Conservation (phyloP, 305 asterid species). For the Fraxinus xanthoxyloides region DNA sequence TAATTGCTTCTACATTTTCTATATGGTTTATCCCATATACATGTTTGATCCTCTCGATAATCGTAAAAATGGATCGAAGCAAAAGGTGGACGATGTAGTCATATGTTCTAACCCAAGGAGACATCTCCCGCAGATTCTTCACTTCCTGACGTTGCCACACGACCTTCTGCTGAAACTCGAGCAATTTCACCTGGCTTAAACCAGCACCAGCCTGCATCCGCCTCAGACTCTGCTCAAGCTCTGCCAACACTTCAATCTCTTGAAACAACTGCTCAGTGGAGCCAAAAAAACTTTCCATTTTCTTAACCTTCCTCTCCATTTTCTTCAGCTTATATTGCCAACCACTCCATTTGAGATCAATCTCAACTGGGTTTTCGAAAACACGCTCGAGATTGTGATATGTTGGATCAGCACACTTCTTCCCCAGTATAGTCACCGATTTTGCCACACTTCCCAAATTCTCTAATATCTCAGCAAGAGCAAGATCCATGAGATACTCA, state of each 20-base stretch:
- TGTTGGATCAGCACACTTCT: conserved; percentile 61
- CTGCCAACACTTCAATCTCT: conserved; percentile 81
- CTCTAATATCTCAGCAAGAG: conserved; percentile 63
- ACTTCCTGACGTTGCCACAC: conserved; percentile 81
- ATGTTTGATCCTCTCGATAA: conserved; percentile 54
- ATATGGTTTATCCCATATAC: conserved; percentile 24
- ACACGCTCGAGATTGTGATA: conserved; percentile 56
- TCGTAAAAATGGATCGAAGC: conserved; percentile 57
- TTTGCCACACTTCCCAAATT: conserved; percentile 51
- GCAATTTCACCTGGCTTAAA: conserved; percentile 49
- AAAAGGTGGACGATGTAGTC: conserved; percentile 65
- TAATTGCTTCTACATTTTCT: conserved; percentile 31
- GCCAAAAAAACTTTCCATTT: conserved; percentile 78
- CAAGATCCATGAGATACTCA: conserved; percentile 66
- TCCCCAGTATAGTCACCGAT: conserved; percentile 61
- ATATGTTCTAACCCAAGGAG: conserved; percentile 74
- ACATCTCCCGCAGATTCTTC: conserved; percentile 71
- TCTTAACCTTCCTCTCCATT: conserved; percentile 84
- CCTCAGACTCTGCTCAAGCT: conserved; percentile 75
- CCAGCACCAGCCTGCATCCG: conserved; percentile 58
- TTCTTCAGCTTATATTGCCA: conserved; percentile 66
- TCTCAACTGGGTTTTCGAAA: conserved; percentile 45
- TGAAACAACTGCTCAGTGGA: conserved; percentile 60
- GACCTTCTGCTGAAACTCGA: conserved; percentile 86
- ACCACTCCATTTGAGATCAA: conserved; percentile 41